Evolutionary conservation across 31 red algal species (phyloP).

Genomic region (Odonthalia washingtoniensis): DNA sequence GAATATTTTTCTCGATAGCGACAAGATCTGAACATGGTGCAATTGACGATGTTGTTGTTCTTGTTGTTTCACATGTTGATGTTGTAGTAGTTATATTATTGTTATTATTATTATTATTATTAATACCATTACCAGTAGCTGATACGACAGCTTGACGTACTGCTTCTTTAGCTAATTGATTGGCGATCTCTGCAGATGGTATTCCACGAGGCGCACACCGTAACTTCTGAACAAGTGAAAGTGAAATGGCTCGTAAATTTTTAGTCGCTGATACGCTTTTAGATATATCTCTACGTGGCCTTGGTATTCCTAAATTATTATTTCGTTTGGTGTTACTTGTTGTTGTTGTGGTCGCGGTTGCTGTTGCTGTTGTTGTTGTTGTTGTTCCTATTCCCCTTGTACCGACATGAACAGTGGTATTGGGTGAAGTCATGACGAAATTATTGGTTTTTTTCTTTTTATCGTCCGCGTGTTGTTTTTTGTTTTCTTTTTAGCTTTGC

Average conservation of each 20-base stretch:
- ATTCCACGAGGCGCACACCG: neutral
- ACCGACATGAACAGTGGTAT: too few relatives aligned
- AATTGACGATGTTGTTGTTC: too few relatives aligned
- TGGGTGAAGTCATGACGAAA: too few relatives aligned
- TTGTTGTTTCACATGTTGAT: constrained; percentile 21
- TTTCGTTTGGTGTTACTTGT: neutral
- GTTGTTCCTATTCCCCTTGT: too few relatives aligned
- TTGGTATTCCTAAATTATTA: too few relatives aligned
- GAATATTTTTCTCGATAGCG: constrained; percentile 67
- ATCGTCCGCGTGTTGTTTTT: too few relatives aligned
- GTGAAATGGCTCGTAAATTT: constrained; percentile 61
- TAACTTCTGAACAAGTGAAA: constrained; percentile 40
- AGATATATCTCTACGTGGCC: constrained; percentile 39
- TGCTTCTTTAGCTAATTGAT: constrained; percentile 47
- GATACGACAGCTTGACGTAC: constrained; percentile 26
- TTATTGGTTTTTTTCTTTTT: too few relatives aligned
- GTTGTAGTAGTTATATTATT: neutral
- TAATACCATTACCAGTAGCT: neutral
- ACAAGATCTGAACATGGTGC: too few relatives aligned
- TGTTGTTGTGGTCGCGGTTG: neutral
- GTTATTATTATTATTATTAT: neutral
- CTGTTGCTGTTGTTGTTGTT: too few relatives aligned
- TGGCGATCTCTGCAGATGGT: constrained; percentile 39
- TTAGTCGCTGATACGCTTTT: constrained; percentile 44
- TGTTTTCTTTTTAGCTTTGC: too few relatives aligned